Evolutionary conservation across 1,139 yeast species (phyloP).

Genomic region (Saccharomyces hybrid): DNA sequence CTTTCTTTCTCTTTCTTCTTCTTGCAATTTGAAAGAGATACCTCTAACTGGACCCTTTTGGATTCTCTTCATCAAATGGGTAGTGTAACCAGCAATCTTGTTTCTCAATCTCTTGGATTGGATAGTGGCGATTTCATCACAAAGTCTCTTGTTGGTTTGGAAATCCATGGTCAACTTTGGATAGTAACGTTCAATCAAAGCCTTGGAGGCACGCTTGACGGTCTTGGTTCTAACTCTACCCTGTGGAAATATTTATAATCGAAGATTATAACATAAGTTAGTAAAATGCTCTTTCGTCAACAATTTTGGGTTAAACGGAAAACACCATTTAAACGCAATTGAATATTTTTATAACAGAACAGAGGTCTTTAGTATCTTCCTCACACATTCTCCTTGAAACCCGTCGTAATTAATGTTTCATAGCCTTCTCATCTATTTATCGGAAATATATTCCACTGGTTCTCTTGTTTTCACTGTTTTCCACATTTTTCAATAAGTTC

Average conservation of each 20-base stretch:
- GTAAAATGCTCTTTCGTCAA: conserved; percentile 6
- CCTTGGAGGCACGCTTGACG: conserved; percentile 99
- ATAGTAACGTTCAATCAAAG: conserved; percentile 98
- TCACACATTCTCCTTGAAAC: too few species aligned
- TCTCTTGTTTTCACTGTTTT: too few species aligned
- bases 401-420: not conserved
- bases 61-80: conserved; percentile 99
- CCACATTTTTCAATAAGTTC: not conserved
- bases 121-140: conserved; percentile 96
- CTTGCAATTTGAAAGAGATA: conserved; percentile 99
- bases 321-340: not conserved
- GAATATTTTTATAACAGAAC: not conserved
- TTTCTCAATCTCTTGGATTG: conserved; percentile 99
- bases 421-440: not conserved
- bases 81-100: conserved; percentile 99
- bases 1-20: conserved; percentile 99
- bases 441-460: too few species aligned
- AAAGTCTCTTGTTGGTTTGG: conserved; percentile 99
- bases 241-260: conserved; percentile 34
- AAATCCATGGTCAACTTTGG: conserved; percentile 99
- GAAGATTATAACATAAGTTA: conserved; percentile 11
- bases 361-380: too few species aligned
- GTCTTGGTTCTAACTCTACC: conserved; percentile 99
- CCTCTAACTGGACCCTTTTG: conserved; percentile 99
- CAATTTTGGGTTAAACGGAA: not conserved